phyloP scores from a whole-genome alignment of 2,329 filamentous ascomycete genomes.

The Dissoconium aciculare region DNA sequence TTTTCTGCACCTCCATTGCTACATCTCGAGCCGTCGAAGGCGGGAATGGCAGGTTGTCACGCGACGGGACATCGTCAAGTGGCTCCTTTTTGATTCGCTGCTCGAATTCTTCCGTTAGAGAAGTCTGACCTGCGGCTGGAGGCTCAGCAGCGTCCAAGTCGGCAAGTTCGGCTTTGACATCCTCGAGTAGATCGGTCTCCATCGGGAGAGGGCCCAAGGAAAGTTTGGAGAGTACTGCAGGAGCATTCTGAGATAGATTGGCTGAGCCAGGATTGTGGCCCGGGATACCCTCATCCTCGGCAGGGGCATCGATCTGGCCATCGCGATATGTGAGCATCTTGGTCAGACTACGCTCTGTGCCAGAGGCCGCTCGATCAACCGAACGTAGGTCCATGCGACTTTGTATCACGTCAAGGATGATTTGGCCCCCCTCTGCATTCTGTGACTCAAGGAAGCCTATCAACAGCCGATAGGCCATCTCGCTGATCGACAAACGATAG shows the following conservation, averaged over 20 bases:
- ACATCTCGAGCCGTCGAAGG: slow-evolving; percentile 82
- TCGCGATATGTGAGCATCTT: slow-evolving; percentile 42
- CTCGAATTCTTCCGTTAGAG: slow-evolving; percentile 76
- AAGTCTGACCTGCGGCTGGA: slow-evolving; percentile 53
- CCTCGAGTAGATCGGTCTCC: slow-evolving; percentile 66
- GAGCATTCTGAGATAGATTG: slow-evolving; percentile 43
- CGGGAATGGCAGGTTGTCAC: slow-evolving; percentile 70
- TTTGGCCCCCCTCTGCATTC: slow-evolving; percentile 60
- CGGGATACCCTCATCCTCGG: slow-evolving; percentile 54
- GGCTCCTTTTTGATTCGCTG: slow-evolving; percentile 75
- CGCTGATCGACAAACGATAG: slow-evolving; percentile 80
- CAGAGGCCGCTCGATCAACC: slow-evolving; percentile 39
- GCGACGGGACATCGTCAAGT: slow-evolving; percentile 62
- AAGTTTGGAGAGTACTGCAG: slow-evolving; percentile 45
- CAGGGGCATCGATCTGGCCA: slow-evolving; percentile 42
- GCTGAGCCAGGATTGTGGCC: slow-evolving; percentile 52
- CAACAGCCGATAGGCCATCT: slow-evolving; percentile 65
- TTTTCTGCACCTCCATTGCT: slow-evolving; percentile 81
- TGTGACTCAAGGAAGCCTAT: slow-evolving; percentile 86
- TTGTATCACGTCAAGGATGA: slow-evolving; percentile 60
- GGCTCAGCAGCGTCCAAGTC: slow-evolving; percentile 71
- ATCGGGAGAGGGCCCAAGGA: slow-evolving; percentile 70
- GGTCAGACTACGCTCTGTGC: slow-evolving; percentile 45
- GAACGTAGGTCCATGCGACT: slow-evolving; percentile 44
- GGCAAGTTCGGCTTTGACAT: slow-evolving; percentile 73